Evolutionary conservation across 768 basidiomycete genomes (phyloP), one percentile per base, ranked within the genome.

Genomic region (Crepidotus variabilis): DNA sequence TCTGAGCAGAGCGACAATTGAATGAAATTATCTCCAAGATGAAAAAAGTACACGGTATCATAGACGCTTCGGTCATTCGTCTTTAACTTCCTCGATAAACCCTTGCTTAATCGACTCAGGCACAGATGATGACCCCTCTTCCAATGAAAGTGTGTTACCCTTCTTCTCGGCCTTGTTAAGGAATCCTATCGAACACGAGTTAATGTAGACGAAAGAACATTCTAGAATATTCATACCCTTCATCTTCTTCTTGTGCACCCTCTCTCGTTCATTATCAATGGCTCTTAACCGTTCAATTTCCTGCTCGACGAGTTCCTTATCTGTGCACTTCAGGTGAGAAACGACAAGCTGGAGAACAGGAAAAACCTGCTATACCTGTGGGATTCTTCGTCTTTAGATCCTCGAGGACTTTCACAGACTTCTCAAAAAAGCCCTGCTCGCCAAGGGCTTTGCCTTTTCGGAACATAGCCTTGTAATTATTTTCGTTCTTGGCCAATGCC

Each of bases 361-460:
- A 58, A 47, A 21, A 35, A 9, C 57, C 9, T 11, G 24, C 62
- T 68, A 28, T 57, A 85, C 91, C 88, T 58, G 76, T 63, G 13
- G 86, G 80, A 55, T 82, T 84, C 67, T 88, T 79, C 63, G 74
- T 77, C 63, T 85, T 82, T 36, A 90, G 69, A 22, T 90, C 87
- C 50, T 81, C 73, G 23, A 92, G 74, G 39, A 85, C 76, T 59
- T 76, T 81, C 57, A 85, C 78, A 1, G 90, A 85, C 64, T 85
- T 88, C 60, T 92, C 89, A 58, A 84, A 86, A 64, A 76, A 90
- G 1, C 92, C 91, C 59, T 79, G 79, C 64, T 92, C 89, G 23
- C 86, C 87, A 10, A 88, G 70, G 0, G 87, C 90, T 68, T 90
- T 92, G 18, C 80, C 90, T 67, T 92, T 93, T 33, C 92, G 78